A percentile compares a stretch with the other conserved stretches of the same genome.
Evolutionary conservation across 768 basidiomycete species (phyloP).

Genomic region (Leccinellum rugosiceps): DNA sequence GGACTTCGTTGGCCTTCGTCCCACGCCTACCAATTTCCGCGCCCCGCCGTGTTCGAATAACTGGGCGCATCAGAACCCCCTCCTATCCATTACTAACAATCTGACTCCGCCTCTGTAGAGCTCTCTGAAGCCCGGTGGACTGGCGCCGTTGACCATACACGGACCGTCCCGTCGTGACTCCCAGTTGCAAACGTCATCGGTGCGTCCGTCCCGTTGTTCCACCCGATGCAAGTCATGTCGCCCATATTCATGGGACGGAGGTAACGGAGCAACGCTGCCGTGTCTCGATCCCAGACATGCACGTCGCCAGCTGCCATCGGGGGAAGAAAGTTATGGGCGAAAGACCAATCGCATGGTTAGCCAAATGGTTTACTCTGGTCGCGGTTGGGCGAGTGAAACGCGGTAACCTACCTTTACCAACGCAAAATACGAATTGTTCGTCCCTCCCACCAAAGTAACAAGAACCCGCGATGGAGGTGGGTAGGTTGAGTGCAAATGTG

Average conservation of each 20-base stretch:
- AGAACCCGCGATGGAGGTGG: constrained; percentile 72
- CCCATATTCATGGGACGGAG: constrained; percentile 52
- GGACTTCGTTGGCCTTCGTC: background rate
- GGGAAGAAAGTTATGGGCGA: background rate
- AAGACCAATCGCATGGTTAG: background rate
- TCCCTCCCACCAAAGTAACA: constrained; percentile 79
- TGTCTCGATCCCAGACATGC: constrained; percentile 83
- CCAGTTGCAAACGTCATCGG: constrained; percentile 63
- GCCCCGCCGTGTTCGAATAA: background rate
- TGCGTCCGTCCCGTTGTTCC: constrained; percentile 60
- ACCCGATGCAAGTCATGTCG: constrained; percentile 76
- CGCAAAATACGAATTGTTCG: constrained; percentile 76
- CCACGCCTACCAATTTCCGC: background rate
- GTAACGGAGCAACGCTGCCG: constrained; percentile 65
- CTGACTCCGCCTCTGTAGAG: constrained; percentile 21
- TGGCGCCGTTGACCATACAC: constrained; percentile 60
- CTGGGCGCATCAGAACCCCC: background rate
- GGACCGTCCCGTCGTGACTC: constrained; percentile 72
- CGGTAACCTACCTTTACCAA: constrained; percentile 58
- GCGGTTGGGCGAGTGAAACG: background rate
- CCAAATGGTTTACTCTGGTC: background rate
- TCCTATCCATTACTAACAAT: background rate
- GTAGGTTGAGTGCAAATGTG: constrained; percentile 60
- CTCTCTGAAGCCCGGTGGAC: constrained; percentile 9
- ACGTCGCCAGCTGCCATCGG: constrained; percentile 65